Conservation (phyloP, 2,329 filamentous ascomycete species). For the Akanthomyces lecanii region DNA sequence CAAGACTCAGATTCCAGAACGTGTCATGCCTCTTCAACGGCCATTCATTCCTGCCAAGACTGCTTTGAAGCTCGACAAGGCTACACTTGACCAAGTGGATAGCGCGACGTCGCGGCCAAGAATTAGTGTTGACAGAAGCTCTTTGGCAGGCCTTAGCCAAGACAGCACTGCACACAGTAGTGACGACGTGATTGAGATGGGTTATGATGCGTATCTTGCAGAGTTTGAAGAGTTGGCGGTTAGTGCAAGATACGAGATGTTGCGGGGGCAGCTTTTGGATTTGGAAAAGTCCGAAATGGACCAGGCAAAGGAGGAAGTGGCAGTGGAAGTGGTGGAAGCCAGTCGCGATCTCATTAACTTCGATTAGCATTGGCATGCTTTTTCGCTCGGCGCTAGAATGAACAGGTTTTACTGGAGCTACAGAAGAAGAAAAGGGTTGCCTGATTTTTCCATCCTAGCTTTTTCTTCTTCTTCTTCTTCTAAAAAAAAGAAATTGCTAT, state of each 20-base stretch:
- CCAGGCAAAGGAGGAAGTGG: no score
- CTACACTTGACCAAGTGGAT: background rate
- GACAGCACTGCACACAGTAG: constrained; percentile 22
- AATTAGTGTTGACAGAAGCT: constrained; percentile 14
- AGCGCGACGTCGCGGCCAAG: background rate
- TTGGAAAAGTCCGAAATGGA: background rate
- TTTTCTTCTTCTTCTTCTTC: no score
- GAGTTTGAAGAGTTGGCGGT: background rate
- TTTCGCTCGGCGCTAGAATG: no score
- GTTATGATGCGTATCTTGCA: background rate
- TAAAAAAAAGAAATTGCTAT: no score
- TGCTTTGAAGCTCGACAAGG: background rate
- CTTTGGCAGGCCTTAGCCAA: constrained; percentile 22
- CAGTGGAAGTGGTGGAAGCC: no score
- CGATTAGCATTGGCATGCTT: no score
- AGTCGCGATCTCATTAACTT: no score
- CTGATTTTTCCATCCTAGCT: no score
- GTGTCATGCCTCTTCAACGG: no score
- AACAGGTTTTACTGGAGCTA: background rate
- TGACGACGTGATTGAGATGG: constrained; percentile 6
- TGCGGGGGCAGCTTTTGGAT: no score
- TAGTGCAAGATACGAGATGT: constrained; percentile 50
- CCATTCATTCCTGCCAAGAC: background rate
- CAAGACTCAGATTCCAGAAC: background rate
- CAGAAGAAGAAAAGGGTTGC: background rate